Conservation (phyloP, 2,329 filamentous ascomycete genomes). For the Colletotrichum lupini region DNA sequence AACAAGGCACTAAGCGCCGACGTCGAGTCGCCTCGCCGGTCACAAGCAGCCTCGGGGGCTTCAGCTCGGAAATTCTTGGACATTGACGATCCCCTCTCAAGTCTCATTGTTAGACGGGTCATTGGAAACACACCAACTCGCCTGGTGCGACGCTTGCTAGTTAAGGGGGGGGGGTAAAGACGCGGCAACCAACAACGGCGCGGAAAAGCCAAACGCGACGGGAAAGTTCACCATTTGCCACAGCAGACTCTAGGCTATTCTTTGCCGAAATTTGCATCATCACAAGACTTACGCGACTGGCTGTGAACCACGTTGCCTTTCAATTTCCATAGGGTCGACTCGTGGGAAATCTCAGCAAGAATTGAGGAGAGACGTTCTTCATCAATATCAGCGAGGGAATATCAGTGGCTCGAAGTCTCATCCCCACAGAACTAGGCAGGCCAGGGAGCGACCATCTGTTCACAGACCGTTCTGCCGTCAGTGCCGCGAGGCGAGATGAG, state of each 20-base stretch:
- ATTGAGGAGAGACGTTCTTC: background rate
- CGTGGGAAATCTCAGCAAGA: background rate
- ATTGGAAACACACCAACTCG: background rate
- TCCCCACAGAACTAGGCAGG: background rate
- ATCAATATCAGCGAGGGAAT: background rate
- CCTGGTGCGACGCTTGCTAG: constrained; percentile 6
- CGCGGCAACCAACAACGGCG: background rate
- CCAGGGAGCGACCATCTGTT: background rate
- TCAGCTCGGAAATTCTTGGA: background rate
- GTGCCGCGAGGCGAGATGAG: constrained; percentile 17
- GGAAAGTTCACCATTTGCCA: background rate
- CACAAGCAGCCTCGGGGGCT: constrained; percentile 24
- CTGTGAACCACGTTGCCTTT: too few species aligned
- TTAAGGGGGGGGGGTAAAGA: background rate
- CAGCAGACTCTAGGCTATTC: background rate
- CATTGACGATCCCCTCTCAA: constrained; percentile 6
- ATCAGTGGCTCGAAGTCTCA: background rate
- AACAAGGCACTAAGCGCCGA: background rate
- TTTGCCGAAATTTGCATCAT: background rate
- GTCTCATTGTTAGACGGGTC: background rate
- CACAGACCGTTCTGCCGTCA: constrained; percentile 17
- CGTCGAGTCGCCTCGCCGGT: background rate
- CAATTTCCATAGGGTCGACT: background rate
- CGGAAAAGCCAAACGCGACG: background rate
- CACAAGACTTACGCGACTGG: background rate